phyloP scores from a whole-genome alignment of 1,284 basidiomycete genomes.

The Trichosporon faecale region DNA sequence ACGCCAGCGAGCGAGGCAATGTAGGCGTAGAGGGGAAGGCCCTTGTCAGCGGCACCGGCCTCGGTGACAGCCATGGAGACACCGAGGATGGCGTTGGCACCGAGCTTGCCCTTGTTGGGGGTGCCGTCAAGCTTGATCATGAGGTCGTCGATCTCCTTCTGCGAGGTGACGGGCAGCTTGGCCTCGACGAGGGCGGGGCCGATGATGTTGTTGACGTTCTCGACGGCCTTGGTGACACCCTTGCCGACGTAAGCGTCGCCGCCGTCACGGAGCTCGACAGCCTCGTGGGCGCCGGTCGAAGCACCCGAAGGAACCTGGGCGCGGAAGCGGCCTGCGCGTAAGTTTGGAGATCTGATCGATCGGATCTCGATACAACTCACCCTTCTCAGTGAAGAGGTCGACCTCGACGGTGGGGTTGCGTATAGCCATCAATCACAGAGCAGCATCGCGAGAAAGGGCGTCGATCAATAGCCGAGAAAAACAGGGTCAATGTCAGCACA shows the following conservation, averaged over 20 bases:
- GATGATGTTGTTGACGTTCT: constrained; percentile 91
- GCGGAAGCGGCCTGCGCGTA: constrained; percentile 77
- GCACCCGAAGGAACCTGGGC: constrained; percentile 97
- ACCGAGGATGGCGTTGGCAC: constrained; percentile 98
- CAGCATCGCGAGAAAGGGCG: background rate
- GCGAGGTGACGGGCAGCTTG: constrained; percentile 79
- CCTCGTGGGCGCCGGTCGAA: constrained; percentile 97
- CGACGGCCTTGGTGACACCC: constrained; percentile 91
- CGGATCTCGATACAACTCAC: constrained; percentile 53
- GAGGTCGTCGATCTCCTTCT: constrained; percentile 97
- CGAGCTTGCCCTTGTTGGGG: constrained; percentile 98
- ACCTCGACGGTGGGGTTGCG: constrained; percentile 91
- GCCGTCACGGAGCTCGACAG: constrained; percentile 96
- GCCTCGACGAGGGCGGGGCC: constrained; percentile 86
- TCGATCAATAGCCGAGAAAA: background rate
- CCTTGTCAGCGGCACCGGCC: constrained; percentile 91
- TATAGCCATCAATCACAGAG: constrained; percentile 31
- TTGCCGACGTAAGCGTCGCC: constrained; percentile 97
- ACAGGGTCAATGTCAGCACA: constrained; percentile 29
- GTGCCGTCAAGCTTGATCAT: constrained; percentile 98
- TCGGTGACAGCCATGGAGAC: constrained; percentile 94
- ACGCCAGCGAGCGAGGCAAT: constrained; percentile 92
- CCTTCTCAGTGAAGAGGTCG: constrained; percentile 82
- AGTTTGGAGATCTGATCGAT: background rate
- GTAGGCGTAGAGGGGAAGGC: constrained; percentile 93